Evolutionary conservation across 2,329 filamentous ascomycete species (phyloP).

Genomic region (Chrysoporthe deuterocubensis): DNA sequence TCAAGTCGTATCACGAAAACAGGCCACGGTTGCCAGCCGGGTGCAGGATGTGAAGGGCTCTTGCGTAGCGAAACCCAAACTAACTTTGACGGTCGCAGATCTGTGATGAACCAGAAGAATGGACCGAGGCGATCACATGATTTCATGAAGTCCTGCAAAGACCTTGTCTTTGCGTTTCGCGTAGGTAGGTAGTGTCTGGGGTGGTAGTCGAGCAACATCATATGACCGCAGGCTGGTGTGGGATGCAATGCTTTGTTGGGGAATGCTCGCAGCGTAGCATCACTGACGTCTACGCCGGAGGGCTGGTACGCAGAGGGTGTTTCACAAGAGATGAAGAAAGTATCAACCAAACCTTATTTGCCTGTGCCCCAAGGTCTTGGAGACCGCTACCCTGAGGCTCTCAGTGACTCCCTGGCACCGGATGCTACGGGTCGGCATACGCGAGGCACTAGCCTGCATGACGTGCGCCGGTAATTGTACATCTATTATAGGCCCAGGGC

Average conservation of each 20-base stretch:
- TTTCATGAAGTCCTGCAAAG: neutral
- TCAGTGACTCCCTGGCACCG: neutral
- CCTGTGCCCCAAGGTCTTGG: neutral
- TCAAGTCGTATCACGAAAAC: neutral
- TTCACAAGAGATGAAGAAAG: neutral
- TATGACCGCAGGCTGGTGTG: neutral
- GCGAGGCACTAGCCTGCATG: too few species aligned
- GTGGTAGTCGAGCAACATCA: neutral
- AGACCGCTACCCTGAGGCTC: neutral
- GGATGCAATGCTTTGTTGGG: neutral
- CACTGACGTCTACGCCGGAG: neutral
- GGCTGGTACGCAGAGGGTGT: neutral
- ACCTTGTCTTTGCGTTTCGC: too few species aligned
- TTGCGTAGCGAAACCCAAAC: neutral
- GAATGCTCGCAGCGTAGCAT: neutral
- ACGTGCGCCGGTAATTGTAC: too few species aligned
- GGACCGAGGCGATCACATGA: neutral
- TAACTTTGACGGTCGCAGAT: neutral
- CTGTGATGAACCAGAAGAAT: neutral
- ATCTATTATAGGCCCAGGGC: too few species aligned
- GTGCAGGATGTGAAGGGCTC: neutral
- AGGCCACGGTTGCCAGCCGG: neutral
- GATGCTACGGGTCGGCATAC: too few species aligned
- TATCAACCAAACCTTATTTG: neutral
- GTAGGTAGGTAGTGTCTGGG: too few species aligned